Base-by-base conservation (phyloP, 495 filamentous ascomycete species). In the Tetracladium marchalianum region DNA sequence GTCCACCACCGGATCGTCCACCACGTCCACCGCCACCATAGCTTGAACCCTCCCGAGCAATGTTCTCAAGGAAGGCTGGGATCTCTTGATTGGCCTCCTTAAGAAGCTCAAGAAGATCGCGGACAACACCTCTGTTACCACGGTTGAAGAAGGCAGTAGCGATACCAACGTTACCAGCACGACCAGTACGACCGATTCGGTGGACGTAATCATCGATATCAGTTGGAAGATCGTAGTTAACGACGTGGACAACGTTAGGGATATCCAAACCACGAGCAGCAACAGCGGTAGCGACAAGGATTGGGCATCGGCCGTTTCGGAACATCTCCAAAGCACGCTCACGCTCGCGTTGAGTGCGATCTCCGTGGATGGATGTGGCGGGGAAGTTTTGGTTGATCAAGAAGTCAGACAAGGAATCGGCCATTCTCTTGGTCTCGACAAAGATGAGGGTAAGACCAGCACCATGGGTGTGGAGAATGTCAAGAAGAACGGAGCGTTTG, bases 141-240 rank as follows among this genome's bases (percentile, higher is more conserved):
- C 92, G 92, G 79, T 98, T 98, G 80, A 96, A 97, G 77, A 98
- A 98, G 39, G 93, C 90, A 46, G 92, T 98, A 8, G 92, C 86
- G 49, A 95, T 85, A 81, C 92, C 92, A 52, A 90, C 96, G 72
- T 98, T 98, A 62, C 92, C 92, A 48, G 93, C 93, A 85, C 92
- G 92, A 58, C 93, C 92, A 48, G 92, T 98, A 90, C 92, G 93
- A 81, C 92, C 92, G 62, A 97, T 98, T 65, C 92, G 87, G 69
- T 98, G 92, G 47, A 98, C 93, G 57, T 98, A 98, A 72, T 98
- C 92, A 59, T 98, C 92, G 56, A 98, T 95, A 61, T 98, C 93
- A 41, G 89, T 97, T 46, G 93, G 93, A 24, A 98, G 79, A 66
- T 98, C 92, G 66, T 98, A 98, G 75, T 97, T 98, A 75, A 98